Evolutionary conservation across 495 filamentous ascomycete species (phyloP), one percentile per base, ranked within the genome.

Genomic region (Aspergillus indologenus): DNA sequence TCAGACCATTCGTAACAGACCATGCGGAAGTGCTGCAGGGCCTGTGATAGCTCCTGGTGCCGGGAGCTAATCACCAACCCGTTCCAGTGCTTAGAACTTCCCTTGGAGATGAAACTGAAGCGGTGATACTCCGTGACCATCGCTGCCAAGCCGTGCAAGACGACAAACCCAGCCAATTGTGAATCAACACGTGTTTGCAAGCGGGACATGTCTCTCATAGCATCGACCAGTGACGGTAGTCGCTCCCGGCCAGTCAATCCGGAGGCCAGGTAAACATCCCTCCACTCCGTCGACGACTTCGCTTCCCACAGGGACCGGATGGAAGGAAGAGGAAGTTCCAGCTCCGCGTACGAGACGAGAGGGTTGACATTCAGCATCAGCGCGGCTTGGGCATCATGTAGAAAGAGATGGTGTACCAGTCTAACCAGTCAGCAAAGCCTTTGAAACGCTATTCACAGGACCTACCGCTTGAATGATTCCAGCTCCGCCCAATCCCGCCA

Each of bases 311-410:
- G 64, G 2, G 73, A 61, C 20, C 79, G 76, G 0, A 79, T 70
- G 23, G 74, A 75, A 0, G 85, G 85, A 14, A 89, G 64, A 3
- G 84, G 81, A 7, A 87, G 69, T 8, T 80, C 79, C 14, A 89
- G 61, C 58, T 89, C 86, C 0, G 85, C 75, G 62, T 87, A 89
- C 0, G 85, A 86, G 60, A 88, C 83, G 9, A 81, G 60, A 0
- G 83, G 81, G 57, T 78, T 83, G 49, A 77, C 73, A 14, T 84
- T 75, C 8, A 85, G 72, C 21, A 82, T 78, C 59, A 88, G 78
- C 0, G 83, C 82, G 0, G 80, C 74, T 57, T 87, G 83, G 2
- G 80, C 68, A 61, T 88, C 85, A 29, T 84, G 79, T 5, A 83
- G 57, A 53, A 84, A 84, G 4, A 80, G 65, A 58, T 84, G 81